Base-by-base conservation (phyloP, 306 rosid species). In the Prunus fruticosa region DNA sequence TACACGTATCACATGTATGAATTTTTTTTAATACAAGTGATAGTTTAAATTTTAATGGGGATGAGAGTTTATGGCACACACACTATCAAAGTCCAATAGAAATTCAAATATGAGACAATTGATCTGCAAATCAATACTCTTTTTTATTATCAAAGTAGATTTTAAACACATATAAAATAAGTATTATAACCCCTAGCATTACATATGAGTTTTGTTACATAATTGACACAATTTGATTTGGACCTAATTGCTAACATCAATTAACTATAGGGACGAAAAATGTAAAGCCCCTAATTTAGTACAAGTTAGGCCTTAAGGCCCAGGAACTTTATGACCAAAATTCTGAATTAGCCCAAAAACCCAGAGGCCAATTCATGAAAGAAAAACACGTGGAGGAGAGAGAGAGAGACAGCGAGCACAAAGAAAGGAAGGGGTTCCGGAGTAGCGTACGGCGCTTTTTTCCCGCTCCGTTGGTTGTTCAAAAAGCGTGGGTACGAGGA, bases 401-500 rank as follows among this genome's bases (percentile, higher is more conserved):
- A 64, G 63, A 0, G 64, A 23, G 32, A 13, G 20, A 27, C 2
- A 6, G 28, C 64, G 43, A 27, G 5, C 1, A 8, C 6, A 25
- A 13, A 20, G n/a, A 15, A 61, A 45, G 38, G 41, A 34, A 46
- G 72, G 20, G 72, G 62, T 10, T 0, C 7, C 34, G 57, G 22
- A 68, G n/a, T 6, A 46, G 56, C 52, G 75, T n/a, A 69, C 52
- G 70, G 19, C 69, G 13, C 43, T 62, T 62, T 5, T 18, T 77
- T 78, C 81, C 81, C 76, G 76, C 81, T 78, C 19, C 18, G n/a
- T 61, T 28, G 5, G 57, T 67, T 20, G 61, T 75, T 75, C 64
- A 62, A 51, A 75, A 75, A 75, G 52, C 71, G 32, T 60, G 25
- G 54, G 27, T 20, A 67, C 52, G 53, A 67, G 11, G 71, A 41